Base-by-base conservation (phyloP, 192 early-diverging fungal species). In the Coemansia erecta region DNA sequence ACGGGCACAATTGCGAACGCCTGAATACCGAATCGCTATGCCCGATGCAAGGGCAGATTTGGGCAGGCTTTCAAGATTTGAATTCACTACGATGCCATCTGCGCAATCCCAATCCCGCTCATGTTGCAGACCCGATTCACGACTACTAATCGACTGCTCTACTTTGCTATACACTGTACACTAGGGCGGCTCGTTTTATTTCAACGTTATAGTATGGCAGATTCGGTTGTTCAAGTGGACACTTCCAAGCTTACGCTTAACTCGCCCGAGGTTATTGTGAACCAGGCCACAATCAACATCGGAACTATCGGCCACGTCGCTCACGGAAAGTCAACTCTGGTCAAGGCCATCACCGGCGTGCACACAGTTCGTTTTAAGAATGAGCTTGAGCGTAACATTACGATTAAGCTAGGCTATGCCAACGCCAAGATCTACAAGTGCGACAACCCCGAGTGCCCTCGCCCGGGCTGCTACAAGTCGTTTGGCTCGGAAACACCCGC, bases 341-440 rank as follows among this genome's bases (percentile, higher is more conserved):
- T 99, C 56, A 99, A 94, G 74, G 94, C 97, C 40, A 96, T 98
- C 64, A 98, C 95, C 33, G 94, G 94, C 57, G 95, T 98, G 19
- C 91, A 93, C 84, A 99, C 97, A 33, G 92, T 98, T 50, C 88
- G 97, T 47, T 99, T 98, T 81, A 94, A 94, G 82, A 97, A 92
- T 72, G 97, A 99, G 77, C 83, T 95, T 53, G 94, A 96, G 82
- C 87, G 94, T 68, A 99, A 99, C 82, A 99, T 98, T 86, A 99
- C 97, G 47, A 99, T 99, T 80, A 99, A 96, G 81, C 85, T 99
- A 39, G 97, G 97, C 49, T 99, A 99, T 66, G 95, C 97, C 57
- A 99, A 99, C 63, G 95, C 97, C 53, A 99, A 99, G 90, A 95
- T 99, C 47, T 99, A 95, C 86, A 97, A 99, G 82, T 99, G 97